Percentiles rank a stretch among this genome's conserved stretches.
Evolutionary conservation across 805 yeast genomes (phyloP).

Genomic region (Candida vaughaniae): DNA sequence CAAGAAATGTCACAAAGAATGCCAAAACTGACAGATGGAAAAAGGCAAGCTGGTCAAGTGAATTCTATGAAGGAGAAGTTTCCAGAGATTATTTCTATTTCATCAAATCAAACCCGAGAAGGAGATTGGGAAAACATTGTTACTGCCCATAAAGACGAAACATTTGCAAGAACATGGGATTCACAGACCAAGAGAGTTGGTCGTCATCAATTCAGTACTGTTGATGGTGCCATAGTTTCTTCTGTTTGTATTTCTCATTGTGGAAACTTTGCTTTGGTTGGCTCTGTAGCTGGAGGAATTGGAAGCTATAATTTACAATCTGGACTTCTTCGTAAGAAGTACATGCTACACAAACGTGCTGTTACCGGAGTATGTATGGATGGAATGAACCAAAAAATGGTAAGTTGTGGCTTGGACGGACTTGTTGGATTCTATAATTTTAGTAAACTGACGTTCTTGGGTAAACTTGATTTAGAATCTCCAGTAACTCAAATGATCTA

Average conservation of each 20-base stretch:
- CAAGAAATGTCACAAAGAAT: conserved; percentile 85
- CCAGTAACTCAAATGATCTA: conserved; percentile 77
- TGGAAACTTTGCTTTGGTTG: conserved; percentile 93
- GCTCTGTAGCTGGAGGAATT: conserved; percentile 82
- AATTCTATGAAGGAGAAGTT: conserved; percentile 62
- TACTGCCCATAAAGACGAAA: conserved; percentile 83
- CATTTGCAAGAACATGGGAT: conserved; percentile 89
- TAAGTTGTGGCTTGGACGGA: conserved; percentile 88
- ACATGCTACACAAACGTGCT: conserved; percentile 68
- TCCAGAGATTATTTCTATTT: conserved; percentile 70
- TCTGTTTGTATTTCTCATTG: conserved; percentile 82
- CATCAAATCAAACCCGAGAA: conserved; percentile 71
- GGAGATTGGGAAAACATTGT: conserved; percentile 93
- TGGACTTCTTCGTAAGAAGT: conserved; percentile 73
- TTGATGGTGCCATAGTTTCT: conserved; percentile 76
- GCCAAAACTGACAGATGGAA: conserved; percentile 30
- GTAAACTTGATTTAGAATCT: conserved; percentile 65
- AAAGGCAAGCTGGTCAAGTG: conserved; percentile 55
- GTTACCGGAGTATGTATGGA: conserved; percentile 89
- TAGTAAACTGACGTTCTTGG: conserved; percentile 62
- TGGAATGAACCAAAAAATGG: conserved; percentile 86
- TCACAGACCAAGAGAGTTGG: conserved; percentile 79
- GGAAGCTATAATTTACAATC: conserved; percentile 89
- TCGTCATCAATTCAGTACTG: conserved; percentile 63
- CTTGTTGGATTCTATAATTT: conserved; percentile 85